These are phyloP conservation scores for Tetrapyrgos nigripes DNA, from an alignment of 1,284 basidiomycete genomes.

Conservation along the genomic window DNA sequence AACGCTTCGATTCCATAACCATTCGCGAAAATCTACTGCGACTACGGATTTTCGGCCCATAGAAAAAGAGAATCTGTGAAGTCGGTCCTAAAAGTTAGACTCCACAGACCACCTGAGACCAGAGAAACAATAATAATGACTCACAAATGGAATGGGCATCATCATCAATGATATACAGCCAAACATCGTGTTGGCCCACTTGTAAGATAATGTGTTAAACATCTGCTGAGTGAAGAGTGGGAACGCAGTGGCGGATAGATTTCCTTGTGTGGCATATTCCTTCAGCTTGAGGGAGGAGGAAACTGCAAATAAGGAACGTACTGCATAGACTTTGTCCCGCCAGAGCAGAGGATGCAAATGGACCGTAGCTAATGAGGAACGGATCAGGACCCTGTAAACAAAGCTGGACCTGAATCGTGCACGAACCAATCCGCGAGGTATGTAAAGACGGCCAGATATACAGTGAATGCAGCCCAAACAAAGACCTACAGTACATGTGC, in stretches of 20 bases:
- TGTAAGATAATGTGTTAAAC: constrained; percentile 64
- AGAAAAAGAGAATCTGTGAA: constrained; percentile 59
- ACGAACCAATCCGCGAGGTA: constrained; percentile 78
- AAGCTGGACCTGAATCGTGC: neutral
- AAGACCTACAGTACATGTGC: constrained; percentile 48
- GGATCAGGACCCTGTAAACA: neutral
- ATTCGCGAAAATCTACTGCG: constrained; percentile 63
- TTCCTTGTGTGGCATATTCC: constrained; percentile 52
- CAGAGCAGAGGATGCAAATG: constrained; percentile 79
- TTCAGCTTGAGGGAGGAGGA: too few species aligned
- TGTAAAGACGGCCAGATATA: constrained; percentile 68
- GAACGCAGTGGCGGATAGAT: constrained; percentile 63
- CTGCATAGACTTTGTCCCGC: constrained; percentile 80
- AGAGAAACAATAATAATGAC: constrained; percentile 15
- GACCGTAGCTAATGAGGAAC: constrained; percentile 57
- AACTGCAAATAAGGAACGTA: constrained; percentile 35
- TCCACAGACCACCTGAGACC: neutral
- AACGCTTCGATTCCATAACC: constrained; percentile 5
- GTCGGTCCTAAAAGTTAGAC: neutral
- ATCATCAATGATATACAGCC: constrained; percentile 64
- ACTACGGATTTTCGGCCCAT: constrained; percentile 65
- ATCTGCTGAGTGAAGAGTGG: constrained; percentile 71
- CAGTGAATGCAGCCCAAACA: constrained; percentile 61
- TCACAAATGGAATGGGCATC: constrained; percentile 69
- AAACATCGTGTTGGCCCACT: constrained; percentile 77